These are phyloP conservation scores for Sphaerulina musiva DNA, from an alignment of 2,329 filamentous ascomycete genomes.

Conservation along the genomic window DNA sequence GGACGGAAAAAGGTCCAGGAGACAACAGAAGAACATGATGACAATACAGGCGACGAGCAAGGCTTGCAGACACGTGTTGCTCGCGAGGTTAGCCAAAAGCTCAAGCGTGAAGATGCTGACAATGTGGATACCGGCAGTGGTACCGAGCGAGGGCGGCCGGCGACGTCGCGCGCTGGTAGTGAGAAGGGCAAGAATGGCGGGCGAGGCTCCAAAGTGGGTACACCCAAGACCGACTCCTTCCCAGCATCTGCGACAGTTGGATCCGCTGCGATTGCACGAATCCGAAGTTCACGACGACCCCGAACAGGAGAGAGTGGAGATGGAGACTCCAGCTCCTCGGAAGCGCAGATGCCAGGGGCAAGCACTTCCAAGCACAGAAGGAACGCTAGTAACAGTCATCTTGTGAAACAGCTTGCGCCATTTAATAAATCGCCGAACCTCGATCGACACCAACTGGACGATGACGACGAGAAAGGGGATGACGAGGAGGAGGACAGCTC, in stretches of 20 bases:
- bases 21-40: slow-evolving; percentile 21
- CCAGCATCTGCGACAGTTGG: slow-evolving; percentile 25
- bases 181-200: slow-evolving; percentile 33
- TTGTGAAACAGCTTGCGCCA: slow-evolving; percentile 36
- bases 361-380: slow-evolving; percentile 28
- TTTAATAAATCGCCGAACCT: slow-evolving; percentile 35
- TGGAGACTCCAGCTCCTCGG: slow-evolving; percentile 26
- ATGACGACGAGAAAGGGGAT: slow-evolving; percentile 35
- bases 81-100: slow-evolving; percentile 30
- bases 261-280: slow-evolving; percentile 36
- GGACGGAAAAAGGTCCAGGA: slow-evolving; percentile 22
- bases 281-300: slow-evolving; percentile 37
- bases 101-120: slow-evolving; percentile 47
- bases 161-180: slow-evolving; percentile 24
- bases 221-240: slow-evolving; percentile 42
- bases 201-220: slow-evolving; percentile 43
- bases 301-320: slow-evolving; percentile 32
- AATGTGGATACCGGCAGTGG: slow-evolving; percentile 22
- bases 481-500: slow-evolving; percentile 7
- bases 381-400: slow-evolving; percentile 31
- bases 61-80: slow-evolving; percentile 8
- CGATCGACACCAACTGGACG: slow-evolving; percentile 28
- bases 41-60: slow-evolving; percentile 17
- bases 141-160: slow-evolving; percentile 13
- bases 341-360: slow-evolving; percentile 29